Evolutionary conservation across 768 basidiomycete species (phyloP).

Genomic region (Xerocomellus chrysenteron): DNA sequence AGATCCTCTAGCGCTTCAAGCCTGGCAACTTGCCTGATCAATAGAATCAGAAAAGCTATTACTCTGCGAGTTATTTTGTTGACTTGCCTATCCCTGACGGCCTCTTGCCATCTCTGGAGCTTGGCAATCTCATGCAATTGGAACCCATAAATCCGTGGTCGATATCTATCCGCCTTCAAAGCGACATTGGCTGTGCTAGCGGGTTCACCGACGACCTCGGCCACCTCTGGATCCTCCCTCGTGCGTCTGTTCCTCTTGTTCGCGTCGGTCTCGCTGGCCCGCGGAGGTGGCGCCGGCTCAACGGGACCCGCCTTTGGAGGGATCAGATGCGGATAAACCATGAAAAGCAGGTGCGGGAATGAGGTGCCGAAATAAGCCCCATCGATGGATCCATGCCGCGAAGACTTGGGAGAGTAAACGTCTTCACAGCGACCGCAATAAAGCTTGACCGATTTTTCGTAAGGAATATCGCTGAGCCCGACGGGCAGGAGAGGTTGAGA

Average conservation of each 20-base stretch:
- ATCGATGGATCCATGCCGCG: conserved; percentile 95
- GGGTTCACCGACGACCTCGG: conserved; percentile 60
- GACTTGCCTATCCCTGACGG: conserved; percentile 74
- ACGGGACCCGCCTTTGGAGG: conserved; percentile 71
- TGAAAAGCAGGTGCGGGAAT: conserved; percentile 94
- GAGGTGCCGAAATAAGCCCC: conserved; percentile 99
- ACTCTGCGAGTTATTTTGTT: neutral
- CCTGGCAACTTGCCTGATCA: conserved; percentile 45
- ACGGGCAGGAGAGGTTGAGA: conserved; percentile 94
- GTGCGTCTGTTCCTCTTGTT: conserved; percentile 46
- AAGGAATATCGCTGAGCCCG: conserved; percentile 95
- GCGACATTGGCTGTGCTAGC: conserved; percentile 81
- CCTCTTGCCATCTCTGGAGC: conserved; percentile 95
- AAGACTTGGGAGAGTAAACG: conserved; percentile 96
- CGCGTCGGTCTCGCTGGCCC: conserved; percentile 30
- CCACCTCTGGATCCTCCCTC: conserved; percentile 50
- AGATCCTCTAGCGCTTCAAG: conserved; percentile 48
- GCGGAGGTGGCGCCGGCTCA: conserved; percentile 33
- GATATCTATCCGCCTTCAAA: conserved; percentile 86
- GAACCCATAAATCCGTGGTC: conserved; percentile 96
- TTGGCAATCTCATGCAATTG: conserved; percentile 92
- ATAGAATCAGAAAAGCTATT: conserved; percentile 6
- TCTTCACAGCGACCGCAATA: conserved; percentile 99
- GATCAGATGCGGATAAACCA: conserved; percentile 93
- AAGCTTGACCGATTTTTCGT: conserved; percentile 98